Evolutionary conservation across 257 asterid species (phyloP).

Genomic region (Salvia hispanica): DNA sequence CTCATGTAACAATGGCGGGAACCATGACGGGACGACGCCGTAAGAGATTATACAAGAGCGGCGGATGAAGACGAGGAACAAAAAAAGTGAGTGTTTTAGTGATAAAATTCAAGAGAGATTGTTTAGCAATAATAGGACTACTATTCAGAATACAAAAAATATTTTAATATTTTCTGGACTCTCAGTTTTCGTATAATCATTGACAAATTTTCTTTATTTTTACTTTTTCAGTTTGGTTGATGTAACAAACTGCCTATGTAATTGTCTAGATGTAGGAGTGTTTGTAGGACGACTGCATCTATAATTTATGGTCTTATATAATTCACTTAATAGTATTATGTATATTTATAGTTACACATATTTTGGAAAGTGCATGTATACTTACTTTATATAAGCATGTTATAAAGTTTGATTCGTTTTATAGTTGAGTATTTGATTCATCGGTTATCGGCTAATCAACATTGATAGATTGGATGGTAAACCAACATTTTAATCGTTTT

Average conservation of each 20-base stretch:
- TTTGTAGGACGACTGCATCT: conserved; percentile 28
- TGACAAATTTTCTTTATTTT: neutral
- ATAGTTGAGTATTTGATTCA: no score
- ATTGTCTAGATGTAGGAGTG: conserved; percentile 30
- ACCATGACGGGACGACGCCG: conserved; percentile 38
- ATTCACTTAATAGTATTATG: no score
- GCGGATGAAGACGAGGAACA: neutral
- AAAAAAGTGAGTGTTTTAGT: conserved; percentile 2
- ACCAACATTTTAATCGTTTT: no score
- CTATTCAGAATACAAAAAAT: neutral
- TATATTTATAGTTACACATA: no score
- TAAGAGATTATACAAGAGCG: neutral
- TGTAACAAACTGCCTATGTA: conserved; percentile 33
- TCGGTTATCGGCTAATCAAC: no score
- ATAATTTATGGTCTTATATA: no score
- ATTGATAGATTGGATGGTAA: no score
- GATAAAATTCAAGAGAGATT: neutral
- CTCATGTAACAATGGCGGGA: conserved; percentile 48
- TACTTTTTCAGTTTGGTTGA: conserved; percentile 8
- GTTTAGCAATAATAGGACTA: neutral
- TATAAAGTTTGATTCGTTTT: no score
- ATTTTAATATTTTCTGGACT: neutral
- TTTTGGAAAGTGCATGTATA: no score
- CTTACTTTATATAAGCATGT: no score
- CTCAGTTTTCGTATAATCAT: neutral